phyloP scores from a whole-genome alignment of 2,329 filamentous ascomycete species.

The Trichoderma polysporum region DNA sequence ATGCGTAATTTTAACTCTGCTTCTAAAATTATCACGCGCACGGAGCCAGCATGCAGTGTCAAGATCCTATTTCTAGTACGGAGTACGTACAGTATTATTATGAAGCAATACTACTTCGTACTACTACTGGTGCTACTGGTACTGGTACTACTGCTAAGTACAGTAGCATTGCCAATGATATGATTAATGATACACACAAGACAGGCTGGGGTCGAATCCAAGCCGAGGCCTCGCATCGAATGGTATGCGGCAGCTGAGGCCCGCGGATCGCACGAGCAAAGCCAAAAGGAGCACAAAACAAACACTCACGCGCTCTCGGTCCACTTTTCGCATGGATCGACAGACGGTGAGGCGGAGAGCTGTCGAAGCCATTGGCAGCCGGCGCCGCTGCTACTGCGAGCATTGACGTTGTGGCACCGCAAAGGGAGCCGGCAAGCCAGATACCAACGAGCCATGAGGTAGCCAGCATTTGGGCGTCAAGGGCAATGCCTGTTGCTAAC shows the following conservation, averaged over 20 bases:
- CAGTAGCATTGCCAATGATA: not conserved
- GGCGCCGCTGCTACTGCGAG: not conserved
- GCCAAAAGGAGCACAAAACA: not conserved
- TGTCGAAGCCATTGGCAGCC: not conserved
- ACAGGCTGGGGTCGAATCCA: too few relatives aligned
- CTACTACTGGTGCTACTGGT: not conserved
- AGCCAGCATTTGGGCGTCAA: not conserved
- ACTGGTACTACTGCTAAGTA: not conserved
- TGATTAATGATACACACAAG: not conserved
- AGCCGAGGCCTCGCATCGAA: not conserved
- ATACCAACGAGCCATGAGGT: not conserved
- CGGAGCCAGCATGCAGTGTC: not conserved
- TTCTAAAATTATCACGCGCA: constrained; percentile 18
- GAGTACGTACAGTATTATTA: not conserved
- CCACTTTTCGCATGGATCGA: not conserved
- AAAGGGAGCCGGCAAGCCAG: not conserved
- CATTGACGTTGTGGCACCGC: not conserved
- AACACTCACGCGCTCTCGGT: not conserved
- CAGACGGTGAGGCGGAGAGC: constrained; percentile 8
- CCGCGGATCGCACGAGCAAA: not conserved
- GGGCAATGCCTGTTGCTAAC: not conserved
- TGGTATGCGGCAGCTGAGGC: not conserved
- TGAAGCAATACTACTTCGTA: not conserved
- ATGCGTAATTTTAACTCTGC: constrained; percentile 5
- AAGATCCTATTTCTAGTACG: not conserved